These are phyloP conservation scores for Streptanthus diversifolius DNA, from an alignment of 345 rosid species.

Conservation along the genomic window DNA sequence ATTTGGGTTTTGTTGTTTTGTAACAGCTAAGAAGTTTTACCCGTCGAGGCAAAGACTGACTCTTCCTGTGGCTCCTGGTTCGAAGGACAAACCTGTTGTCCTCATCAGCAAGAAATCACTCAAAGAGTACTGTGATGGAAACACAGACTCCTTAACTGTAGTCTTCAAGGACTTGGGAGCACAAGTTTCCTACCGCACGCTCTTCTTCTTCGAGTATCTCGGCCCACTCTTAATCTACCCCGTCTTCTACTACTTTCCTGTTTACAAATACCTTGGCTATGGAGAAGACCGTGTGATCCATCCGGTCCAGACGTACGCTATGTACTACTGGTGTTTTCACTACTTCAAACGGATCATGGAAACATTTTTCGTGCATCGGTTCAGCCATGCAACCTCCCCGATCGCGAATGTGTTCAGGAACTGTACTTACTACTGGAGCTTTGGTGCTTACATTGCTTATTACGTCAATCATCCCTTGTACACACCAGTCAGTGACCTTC, in stretches of 20 bases:
- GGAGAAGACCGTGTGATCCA: constrained; percentile 52
- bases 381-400: constrained; percentile 96
- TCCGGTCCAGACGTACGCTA: constrained; percentile 90
- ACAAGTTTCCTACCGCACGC: constrained; percentile 89
- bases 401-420: constrained; percentile 86
- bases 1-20: constrained; percentile 12
- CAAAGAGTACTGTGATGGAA: constrained; percentile 66
- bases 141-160: constrained; percentile 50
- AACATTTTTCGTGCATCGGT: constrained; percentile 85
- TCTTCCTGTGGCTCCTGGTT: constrained; percentile 69
- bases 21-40: constrained; percentile 78
- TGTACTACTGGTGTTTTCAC: constrained; percentile 96
- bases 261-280: constrained; percentile 74
- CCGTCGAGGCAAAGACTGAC: constrained; percentile 97
- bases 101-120: constrained; percentile 71
- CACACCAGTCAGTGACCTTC: constrained; percentile 84
- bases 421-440: constrained; percentile 93
- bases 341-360: constrained; percentile 94
- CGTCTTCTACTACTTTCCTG: constrained; percentile 79
- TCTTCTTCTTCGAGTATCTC: constrained; percentile 92
- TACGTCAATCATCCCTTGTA: constrained; percentile 91
- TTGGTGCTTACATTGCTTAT: constrained; percentile 85
- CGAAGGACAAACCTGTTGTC: constrained; percentile 65
- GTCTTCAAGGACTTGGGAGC: constrained; percentile 93
- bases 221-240: constrained; percentile 93